phyloP scores from a whole-genome alignment of 106 monocot species.

The Dendrobium huoshanense region DNA sequence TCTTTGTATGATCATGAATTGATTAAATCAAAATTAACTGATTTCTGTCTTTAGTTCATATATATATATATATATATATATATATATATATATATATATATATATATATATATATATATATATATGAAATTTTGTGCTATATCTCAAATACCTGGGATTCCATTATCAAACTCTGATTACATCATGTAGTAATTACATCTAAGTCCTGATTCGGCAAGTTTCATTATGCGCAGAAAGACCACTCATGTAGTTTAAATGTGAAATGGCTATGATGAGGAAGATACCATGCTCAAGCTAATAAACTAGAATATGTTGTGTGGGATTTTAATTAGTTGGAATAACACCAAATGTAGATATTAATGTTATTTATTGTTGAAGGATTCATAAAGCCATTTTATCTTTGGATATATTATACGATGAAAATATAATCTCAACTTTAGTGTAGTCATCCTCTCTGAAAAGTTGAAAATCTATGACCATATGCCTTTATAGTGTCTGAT shows the following conservation, averaged over 20 bases:
- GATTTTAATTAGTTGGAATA: neutral
- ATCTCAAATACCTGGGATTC: neutral
- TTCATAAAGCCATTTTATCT: neutral
- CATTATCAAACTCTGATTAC: neutral
- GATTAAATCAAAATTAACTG: neutral
- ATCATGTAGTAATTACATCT: neutral
- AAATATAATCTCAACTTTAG: neutral
- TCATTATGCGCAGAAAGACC: neutral
- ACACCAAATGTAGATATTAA: neutral
- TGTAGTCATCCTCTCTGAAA: neutral
- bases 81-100: no score
- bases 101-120: no score
- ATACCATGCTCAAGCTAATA: neutral
- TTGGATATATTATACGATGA: neutral
- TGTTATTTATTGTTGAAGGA: neutral
- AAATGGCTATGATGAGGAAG: neutral
- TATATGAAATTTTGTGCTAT: neutral
- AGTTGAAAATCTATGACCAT: neutral
- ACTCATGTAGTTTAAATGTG: neutral
- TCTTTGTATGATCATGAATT: neutral
- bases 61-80: no score
- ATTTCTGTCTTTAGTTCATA: neutral
- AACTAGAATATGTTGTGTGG: neutral
- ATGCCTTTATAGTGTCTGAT: neutral
- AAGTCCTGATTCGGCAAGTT: neutral